Conservation (phyloP, 306 rosid species). For the Leucaena leucocephala region DNA sequence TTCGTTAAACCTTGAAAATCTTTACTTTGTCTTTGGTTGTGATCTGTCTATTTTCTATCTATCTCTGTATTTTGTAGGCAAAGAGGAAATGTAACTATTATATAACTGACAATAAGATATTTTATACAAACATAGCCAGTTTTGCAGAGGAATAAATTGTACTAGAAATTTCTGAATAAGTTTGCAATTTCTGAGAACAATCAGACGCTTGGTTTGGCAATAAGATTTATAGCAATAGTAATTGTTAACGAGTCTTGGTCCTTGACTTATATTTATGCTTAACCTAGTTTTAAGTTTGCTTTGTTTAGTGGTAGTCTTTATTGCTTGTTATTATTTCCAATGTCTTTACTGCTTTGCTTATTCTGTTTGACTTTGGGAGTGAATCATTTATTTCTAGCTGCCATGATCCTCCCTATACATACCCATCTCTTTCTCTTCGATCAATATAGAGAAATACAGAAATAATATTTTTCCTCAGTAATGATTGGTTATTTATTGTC, state of each 20-base stretch:
- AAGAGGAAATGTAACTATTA: slow-evolving; percentile 18
- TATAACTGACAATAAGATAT: slow-evolving; percentile 8
- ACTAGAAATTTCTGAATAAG: not conserved
- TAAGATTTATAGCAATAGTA: not conserved
- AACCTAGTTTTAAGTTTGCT: too few species aligned
- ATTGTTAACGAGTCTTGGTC: too few species aligned
- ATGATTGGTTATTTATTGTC: slow-evolving; percentile 22
- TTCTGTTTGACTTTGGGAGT: too few species aligned
- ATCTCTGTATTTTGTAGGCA: not conserved
- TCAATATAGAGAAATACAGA: too few species aligned
- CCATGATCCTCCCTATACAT: too few species aligned
- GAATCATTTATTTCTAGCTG: too few species aligned
- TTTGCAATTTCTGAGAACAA: not conserved
- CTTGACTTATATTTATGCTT: too few species aligned
- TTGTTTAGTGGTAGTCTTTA: too few species aligned
- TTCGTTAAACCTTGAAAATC: not conserved
- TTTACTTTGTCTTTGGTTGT: not conserved
- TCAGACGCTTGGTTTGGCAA: not conserved
- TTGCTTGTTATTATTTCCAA: too few species aligned
- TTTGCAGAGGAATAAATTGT: not conserved
- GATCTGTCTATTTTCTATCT: not conserved
- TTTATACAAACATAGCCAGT: not conserved
- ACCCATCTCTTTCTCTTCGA: too few species aligned
- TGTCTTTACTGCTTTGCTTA: too few species aligned
- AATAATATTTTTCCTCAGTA: not conserved